Evolutionary conservation across 441 rosid species (phyloP).

Genomic region (Sinapis alba): DNA sequence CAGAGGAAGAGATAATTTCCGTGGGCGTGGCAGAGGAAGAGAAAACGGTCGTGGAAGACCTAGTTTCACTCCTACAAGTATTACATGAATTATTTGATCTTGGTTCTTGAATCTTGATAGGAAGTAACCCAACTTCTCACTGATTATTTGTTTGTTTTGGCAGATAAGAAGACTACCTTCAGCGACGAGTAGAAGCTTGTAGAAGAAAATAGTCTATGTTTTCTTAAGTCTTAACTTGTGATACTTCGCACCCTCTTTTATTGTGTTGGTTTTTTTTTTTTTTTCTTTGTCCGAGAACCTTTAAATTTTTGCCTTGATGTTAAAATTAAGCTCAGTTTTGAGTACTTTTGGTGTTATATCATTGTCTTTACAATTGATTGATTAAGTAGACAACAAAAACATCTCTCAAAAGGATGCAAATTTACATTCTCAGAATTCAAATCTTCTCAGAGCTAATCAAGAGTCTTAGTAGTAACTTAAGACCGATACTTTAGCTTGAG

Average conservation of each 20-base stretch:
- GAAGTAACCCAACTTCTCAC: neutral
- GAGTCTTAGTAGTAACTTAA: slow-evolving; percentile 51
- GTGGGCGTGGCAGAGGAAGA: slow-evolving; percentile 13
- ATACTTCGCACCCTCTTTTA: neutral
- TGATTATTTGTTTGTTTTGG: neutral
- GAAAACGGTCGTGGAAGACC: slow-evolving; percentile 42
- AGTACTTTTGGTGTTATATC: slow-evolving; percentile 14
- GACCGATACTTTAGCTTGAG: slow-evolving; percentile 68
- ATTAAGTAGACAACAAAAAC: neutral
- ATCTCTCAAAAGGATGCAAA: slow-evolving; percentile 14
- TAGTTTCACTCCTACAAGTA: slow-evolving; percentile 45
- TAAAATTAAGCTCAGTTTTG: slow-evolving; percentile 10
- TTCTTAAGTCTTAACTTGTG: neutral
- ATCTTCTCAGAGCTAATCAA: neutral
- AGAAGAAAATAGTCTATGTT: slow-evolving; percentile 5
- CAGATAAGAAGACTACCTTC: slow-evolving; percentile 80
- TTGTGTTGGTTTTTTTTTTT: neutral
- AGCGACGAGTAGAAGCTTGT: slow-evolving; percentile 41
- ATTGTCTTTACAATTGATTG: neutral
- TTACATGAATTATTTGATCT: neutral
- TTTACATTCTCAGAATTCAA: slow-evolving; percentile 18
- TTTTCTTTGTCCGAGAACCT: slow-evolving; percentile 3
- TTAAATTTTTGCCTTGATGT: slow-evolving; percentile 22
- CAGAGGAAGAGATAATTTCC: slow-evolving; percentile 17
- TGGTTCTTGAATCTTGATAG: neutral